These are phyloP conservation scores for Hysterium pulicare DNA, from an alignment of 2,329 filamentous ascomycete genomes.

Conservation along the genomic window DNA sequence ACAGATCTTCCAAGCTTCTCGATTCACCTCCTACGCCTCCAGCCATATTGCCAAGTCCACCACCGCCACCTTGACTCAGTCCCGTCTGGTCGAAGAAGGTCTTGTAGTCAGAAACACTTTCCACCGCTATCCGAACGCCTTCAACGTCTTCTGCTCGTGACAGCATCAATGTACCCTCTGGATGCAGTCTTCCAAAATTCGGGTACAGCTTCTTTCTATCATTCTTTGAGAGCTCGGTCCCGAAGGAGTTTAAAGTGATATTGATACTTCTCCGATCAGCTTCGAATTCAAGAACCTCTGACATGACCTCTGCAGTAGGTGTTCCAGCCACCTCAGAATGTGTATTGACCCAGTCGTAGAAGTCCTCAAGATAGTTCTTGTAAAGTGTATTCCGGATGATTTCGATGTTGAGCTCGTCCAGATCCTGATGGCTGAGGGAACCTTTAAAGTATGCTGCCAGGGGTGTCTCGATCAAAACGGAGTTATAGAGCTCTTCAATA, in stretches of 20 bases:
- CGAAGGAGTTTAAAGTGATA: conserved; percentile 98
- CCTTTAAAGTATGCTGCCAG: conserved; percentile 97
- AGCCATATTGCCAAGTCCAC: conserved; percentile 78
- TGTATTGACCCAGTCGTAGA: conserved; percentile 89
- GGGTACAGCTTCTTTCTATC: conserved; percentile 97
- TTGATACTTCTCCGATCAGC: conserved; percentile 96
- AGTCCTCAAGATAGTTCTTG: conserved; percentile 99
- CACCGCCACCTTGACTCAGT: conserved; percentile 68
- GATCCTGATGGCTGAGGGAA: conserved; percentile 89
- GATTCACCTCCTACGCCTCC: conserved; percentile 76
- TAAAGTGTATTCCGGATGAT: conserved; percentile 98
- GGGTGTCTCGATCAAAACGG: conserved; percentile 92
- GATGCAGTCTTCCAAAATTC: conserved; percentile 83
- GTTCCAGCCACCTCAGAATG: conserved; percentile 82
- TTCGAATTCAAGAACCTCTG: conserved; percentile 93
- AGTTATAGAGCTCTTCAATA: conserved; percentile 98
- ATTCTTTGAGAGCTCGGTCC: conserved; percentile 88
- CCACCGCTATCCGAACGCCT: conserved; percentile 87
- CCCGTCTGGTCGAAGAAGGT: conserved; percentile 91
- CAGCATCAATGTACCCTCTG: conserved; percentile 92
- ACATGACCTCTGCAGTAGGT: conserved; percentile 91
- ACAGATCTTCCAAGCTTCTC: conserved; percentile 92
- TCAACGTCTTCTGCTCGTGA: conserved; percentile 93
- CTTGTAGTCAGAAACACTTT: conserved; percentile 92
- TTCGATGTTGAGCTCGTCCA: conserved; percentile 98